Evolutionary conservation across 2,329 filamentous ascomycete genomes (phyloP), one percentile per base, ranked within the genome.

Genomic region (Trichoderma sp.): DNA sequence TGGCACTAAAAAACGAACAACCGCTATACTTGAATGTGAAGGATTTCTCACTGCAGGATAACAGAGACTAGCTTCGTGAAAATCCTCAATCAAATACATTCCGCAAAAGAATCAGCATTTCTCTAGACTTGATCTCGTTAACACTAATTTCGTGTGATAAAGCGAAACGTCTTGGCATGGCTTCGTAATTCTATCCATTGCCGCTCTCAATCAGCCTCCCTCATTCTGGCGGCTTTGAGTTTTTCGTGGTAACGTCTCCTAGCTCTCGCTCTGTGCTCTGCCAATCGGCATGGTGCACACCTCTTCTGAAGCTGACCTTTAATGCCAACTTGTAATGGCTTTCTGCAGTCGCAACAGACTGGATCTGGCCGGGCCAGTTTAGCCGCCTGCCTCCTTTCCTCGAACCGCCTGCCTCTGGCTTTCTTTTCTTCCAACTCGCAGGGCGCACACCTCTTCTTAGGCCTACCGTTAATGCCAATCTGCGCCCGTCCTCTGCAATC

Each of bases 1-100:
- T n/a, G n/a, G n/a, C n/a, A n/a, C n/a, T n/a, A n/a, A n/a, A 66
- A 65, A 70, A 68, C 57, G 61, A 70, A 69, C 34, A 65, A 68
- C 60, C 39, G 45, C 68, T 68, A 68, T 68, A 68, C 66, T 69
- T 70, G 63, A 68, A 68, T 53, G 50, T 53, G 12, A 53, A 53
- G 50, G 64, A 67, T 69, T 70, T 66, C 63, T 58, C 67, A 64
- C 56, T 67, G 37, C 56, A 60, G 57, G 53, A 67, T 68, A 70
- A 68, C 63, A 70, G 64, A 69, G 60, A 65, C 32, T 64, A 64
- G 50, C 22, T 53, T 53, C 50, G 50, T 53, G 50, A 53, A 53
- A 53, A 53, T 53, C 50, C 22, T 53, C 50, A 53, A 53, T 53
- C 50, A 68, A 69, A 64, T 69, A 60, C 68, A 69, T 67, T 69